Evolutionary conservation across 2,329 filamentous ascomycete species (phyloP).

Genomic region (Juglanconis sp.): DNA sequence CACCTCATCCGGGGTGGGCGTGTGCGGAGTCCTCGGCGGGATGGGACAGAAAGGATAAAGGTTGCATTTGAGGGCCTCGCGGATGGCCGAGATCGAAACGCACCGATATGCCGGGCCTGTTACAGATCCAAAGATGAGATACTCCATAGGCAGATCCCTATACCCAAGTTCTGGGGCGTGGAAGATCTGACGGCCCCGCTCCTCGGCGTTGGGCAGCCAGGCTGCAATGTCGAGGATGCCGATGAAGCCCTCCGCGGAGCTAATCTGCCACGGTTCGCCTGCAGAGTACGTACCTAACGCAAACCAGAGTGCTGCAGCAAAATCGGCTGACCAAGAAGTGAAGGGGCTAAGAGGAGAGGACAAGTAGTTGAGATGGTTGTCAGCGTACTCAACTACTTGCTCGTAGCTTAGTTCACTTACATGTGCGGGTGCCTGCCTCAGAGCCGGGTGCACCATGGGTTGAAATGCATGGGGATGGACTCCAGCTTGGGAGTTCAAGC

Average conservation of each 20-base stretch:
- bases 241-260: background rate
- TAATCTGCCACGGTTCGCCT: background rate
- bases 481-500: background rate
- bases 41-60: background rate
- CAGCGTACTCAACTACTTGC: background rate
- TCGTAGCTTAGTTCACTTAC: background rate
- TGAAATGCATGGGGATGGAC: background rate
- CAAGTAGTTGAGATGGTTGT: background rate
- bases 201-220: background rate
- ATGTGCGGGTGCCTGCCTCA: no score
- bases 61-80: background rate
- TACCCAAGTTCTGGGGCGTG: background rate
- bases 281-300: background rate
- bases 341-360: background rate
- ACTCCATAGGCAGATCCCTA: background rate
- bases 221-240: background rate
- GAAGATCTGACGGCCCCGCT: background rate
- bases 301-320: background rate
- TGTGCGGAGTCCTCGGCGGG: background rate
- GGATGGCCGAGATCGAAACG: background rate
- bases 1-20: background rate
- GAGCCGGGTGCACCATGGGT: background rate
- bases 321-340: background rate
- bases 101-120: background rate
- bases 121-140: background rate